Base-by-base conservation (phyloP, 495 filamentous ascomycete species). In the Penicillium taxi region DNA sequence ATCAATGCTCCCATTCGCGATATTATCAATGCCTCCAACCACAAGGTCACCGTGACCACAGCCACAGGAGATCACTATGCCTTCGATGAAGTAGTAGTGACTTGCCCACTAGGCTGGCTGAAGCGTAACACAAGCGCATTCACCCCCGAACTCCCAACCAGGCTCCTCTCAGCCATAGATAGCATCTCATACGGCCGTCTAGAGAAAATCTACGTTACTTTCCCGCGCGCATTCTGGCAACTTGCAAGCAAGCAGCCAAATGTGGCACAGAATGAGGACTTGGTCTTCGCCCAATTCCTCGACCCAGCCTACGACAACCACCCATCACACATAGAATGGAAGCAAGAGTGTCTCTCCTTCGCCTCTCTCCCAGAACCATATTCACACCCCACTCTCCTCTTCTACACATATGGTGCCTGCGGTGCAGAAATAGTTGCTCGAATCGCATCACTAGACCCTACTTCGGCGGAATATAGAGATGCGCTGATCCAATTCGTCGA, bases 141-240 rank as follows among this genome's bases (percentile, higher is more conserved):
- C 54, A 53, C 53, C 2, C 91, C 91, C 4, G 30, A 44, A 1
- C 69, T 96, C 6, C 84, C 87, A 2, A 42, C 57, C 1, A 73
- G 77, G 7, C 64, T 98, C 9, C 49, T 56, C 15, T 63, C 77
- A 45, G 86, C 87, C 7, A 93, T 98, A 51, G 57, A 74, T 27
- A 74, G 68, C 37, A 81, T 95, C 44, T 81, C 83, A 26, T 96
- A 94, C 55, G 91, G 91, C 14, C 75, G 77, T 31, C 73, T 98
- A 0, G 91, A 98, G 58, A 96, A 98, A 63, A 75, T 90, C 18
- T 95, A 94, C 58, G 74, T 96, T 23, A 86, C 74, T 24, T 98
- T 98, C 56, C 81, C 84, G 2, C 61, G 53, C 5, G 77, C 91
- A 2, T 81, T 80, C 53, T 82, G 78, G 78, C 59, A 76, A 27